Percentiles rank a stretch among this genome's conserved stretches.
phyloP scores from a whole-genome alignment of 2,329 filamentous ascomycete genomes.

The Magnaporthiopsis rhizophila region DNA sequence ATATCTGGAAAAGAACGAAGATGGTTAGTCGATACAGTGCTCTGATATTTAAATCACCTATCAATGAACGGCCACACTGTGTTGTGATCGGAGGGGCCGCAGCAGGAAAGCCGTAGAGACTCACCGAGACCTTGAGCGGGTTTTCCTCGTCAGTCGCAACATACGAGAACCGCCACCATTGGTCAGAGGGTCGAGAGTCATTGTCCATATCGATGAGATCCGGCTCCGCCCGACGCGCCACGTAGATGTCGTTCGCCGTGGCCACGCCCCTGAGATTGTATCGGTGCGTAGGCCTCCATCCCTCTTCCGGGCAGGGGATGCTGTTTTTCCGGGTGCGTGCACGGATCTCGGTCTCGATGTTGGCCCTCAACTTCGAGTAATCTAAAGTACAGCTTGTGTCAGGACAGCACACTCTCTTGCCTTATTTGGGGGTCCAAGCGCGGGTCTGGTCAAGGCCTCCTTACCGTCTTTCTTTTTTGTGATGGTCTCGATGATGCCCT shows the following conservation, averaged over 20 bases:
- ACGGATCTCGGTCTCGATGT: slow-evolving; percentile 5
- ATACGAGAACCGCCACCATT: slow-evolving; percentile 23
- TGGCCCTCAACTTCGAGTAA: slow-evolving; percentile 9
- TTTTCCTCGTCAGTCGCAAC: slow-evolving; percentile 11
- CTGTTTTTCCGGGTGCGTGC: slow-evolving; percentile 10
- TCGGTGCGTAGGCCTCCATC: slow-evolving; percentile 19
- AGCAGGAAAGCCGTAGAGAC: not conserved
- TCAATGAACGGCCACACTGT: not conserved
- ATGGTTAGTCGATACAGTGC: not conserved
- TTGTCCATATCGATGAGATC: slow-evolving; percentile 14
- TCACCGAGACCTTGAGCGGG: slow-evolving; percentile 15
- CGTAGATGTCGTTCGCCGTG: slow-evolving; percentile 19
- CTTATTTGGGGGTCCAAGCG: slow-evolving; percentile 7
- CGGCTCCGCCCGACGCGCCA: slow-evolving; percentile 17
- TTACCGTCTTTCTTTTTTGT: slow-evolving; percentile 5
- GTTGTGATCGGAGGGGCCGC: slow-evolving; percentile 10
- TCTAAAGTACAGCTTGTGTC: not conserved
- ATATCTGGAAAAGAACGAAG: not conserved
- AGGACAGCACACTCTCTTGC: slow-evolving; percentile 4
- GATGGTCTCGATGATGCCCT: slow-evolving; percentile 1
- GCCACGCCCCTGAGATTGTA: slow-evolving; percentile 24
- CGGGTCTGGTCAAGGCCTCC: not conserved
- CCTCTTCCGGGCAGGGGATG: slow-evolving; percentile 13
- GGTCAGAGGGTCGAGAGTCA: slow-evolving; percentile 12
- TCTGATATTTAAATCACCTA: too few relatives aligned